These are phyloP conservation scores for Pseudognaphalium luteoalbum DNA, from an alignment of 129 eudicot genomes.

Conservation along the genomic window DNA sequence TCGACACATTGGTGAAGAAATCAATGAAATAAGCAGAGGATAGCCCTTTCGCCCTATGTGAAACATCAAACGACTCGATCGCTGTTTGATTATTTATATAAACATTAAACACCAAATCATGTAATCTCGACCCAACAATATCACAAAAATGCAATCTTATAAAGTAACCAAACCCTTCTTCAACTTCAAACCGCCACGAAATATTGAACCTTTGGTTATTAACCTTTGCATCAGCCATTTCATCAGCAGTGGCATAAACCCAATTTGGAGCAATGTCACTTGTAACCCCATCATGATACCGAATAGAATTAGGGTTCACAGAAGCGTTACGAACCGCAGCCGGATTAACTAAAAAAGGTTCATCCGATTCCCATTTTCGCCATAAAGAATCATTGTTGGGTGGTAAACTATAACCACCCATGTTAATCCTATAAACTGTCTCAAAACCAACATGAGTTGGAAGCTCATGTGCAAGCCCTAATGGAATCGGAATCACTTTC, in stretches of 20 bases:
- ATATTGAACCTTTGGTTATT: conserved; percentile 46
- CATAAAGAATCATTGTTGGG: conserved; percentile 47
- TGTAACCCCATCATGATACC: conserved; percentile 38
- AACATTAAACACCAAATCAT: conserved; percentile 46
- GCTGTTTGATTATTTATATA: conserved; percentile 46
- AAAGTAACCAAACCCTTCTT: conserved; percentile 47
- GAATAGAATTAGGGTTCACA: conserved; percentile 32
- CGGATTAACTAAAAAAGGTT: conserved; percentile 36
- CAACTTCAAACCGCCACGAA: conserved; percentile 50
- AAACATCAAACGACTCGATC: conserved; percentile 43
- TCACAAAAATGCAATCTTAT: conserved; percentile 58
- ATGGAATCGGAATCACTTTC: conserved; percentile 43
- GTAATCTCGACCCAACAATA: conserved; percentile 40
- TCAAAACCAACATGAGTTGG: conserved; percentile 45
- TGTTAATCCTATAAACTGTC: conserved; percentile 47
- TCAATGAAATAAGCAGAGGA: conserved; percentile 48
- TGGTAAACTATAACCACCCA: conserved; percentile 44
- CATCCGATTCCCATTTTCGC: conserved; percentile 50
- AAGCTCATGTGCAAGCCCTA: conserved; percentile 31
- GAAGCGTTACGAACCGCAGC: conserved; percentile 41
- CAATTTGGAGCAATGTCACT: conserved; percentile 49
- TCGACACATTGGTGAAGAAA: conserved; percentile 42
- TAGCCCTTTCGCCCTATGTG: conserved; percentile 38
- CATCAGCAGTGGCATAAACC: conserved; percentile 60
- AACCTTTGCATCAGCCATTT: conserved; percentile 56